Evolutionary conservation across 2,329 filamentous ascomycete species (phyloP), one percentile per base, ranked within the genome.

Genomic region (Phaeoacremonium minimum): DNA sequence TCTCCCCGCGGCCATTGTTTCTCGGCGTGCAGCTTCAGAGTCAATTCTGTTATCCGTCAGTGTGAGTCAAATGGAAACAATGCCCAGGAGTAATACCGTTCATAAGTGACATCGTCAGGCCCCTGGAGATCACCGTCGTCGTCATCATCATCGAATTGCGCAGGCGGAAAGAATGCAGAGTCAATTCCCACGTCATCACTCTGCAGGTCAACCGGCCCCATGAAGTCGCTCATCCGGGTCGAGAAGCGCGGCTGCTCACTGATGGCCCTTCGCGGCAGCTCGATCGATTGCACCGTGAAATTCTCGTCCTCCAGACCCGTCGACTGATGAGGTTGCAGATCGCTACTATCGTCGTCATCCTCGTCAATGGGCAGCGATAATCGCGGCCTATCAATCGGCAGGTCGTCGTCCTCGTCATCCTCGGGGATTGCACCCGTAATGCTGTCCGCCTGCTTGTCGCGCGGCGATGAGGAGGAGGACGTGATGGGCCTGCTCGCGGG

Each of bases 271-370:
- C 79, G 65, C 7, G 77, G 71, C 33, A 80, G 50, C 56, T 83
- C 80, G 18, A 83, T 67, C 3, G 78, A 80, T 41, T 73, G 69
- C 28, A 71, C 55, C 0, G 78, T 83, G 42, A 69, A 68, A 45
- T 81, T 71, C 29, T 78, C 73, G 17, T 80, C 74, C 37, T 81
- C 76, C 16, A 82, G 49, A 8, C 67, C 63, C 19, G 72, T 70
- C 33, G 73, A 68, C 35, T 63, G 67, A 19, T 77, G 78, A 7
- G 74, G 74, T 37, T 78, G 48, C 15, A 75, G 62, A 13, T 70
- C 63, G 29, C 73, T 70, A 15, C 75, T 73, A 33, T 60, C 57
- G 36, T 71, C 68, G 22, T 68, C 66, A 28, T 67, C 65, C 15
- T 67, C 60, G 18, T 69, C 69, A 16, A 77, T 54, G 5, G 75